Percentiles rank a stretch among this genome's conserved stretches.
These are phyloP conservation scores for Erigeron canadensis DNA, from an alignment of 129 eudicot species.

Conservation along the genomic window DNA sequence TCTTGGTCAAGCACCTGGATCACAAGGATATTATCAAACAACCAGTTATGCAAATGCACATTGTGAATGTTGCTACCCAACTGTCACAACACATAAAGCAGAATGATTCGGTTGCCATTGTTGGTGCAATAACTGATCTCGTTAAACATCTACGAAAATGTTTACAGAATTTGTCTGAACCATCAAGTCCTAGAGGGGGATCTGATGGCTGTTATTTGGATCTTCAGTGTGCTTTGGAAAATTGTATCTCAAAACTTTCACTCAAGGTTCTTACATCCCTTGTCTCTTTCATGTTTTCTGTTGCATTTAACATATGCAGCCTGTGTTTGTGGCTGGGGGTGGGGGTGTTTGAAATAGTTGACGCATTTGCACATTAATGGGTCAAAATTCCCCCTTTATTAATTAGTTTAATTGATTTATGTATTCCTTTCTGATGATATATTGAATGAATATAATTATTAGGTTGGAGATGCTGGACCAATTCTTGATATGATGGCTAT, in stretches of 20 bases:
- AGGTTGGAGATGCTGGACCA: conserved; percentile 87
- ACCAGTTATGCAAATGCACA: conserved; percentile 54
- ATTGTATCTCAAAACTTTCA: conserved; percentile 55
- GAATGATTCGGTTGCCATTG: conserved; percentile 50
- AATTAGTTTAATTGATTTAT: conserved; percentile 6
- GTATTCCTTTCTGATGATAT: not conserved
- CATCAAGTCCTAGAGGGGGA: conserved; percentile 51
- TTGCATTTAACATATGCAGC: not conserved
- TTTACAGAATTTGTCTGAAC: conserved; percentile 53
- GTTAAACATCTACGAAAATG: conserved; percentile 67
- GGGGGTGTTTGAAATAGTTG: not conserved
- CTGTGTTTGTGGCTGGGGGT: not conserved
- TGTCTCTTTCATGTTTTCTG: conserved; percentile 1
- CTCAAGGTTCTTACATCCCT: conserved; percentile 44
- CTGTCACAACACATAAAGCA: conserved; percentile 54
- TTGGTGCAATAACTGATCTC: conserved; percentile 72
- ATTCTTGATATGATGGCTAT: conserved; percentile 86
- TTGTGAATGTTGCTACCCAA: conserved; percentile 51
- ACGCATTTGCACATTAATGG: not conserved
- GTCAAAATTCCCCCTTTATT: not conserved
- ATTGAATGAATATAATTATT: conserved; percentile 3
- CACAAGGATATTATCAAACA: conserved; percentile 65
- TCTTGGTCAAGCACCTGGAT: conserved; percentile 75
- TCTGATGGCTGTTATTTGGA: conserved; percentile 44
- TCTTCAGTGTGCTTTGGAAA: conserved; percentile 66